These are phyloP conservation scores for Phialocephala sp. DNA, from an alignment of 2,329 filamentous ascomycete genomes.

Conservation along the genomic window DNA sequence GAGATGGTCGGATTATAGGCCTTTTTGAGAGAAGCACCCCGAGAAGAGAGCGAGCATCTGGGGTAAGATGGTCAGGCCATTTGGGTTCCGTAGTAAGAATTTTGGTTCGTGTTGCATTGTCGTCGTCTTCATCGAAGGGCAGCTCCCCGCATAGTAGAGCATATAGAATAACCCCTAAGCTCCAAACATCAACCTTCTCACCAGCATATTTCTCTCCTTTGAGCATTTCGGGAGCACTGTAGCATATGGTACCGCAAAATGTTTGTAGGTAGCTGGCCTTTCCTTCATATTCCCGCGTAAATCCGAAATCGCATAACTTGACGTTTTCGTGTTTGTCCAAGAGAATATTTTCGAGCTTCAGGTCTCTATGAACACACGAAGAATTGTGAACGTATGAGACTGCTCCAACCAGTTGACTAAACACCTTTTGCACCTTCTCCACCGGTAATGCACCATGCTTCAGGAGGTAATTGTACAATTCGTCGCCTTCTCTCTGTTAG, in stretches of 20 bases:
- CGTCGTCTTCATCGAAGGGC: constrained; percentile 96
- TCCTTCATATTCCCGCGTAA: constrained; percentile 96
- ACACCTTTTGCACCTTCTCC: constrained; percentile 91
- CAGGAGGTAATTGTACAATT: constrained; percentile 95
- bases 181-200: constrained; percentile 98
- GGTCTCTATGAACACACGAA: constrained; percentile 92
- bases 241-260: constrained; percentile 97
- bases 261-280: constrained; percentile 94
- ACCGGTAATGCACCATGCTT: constrained; percentile 83
- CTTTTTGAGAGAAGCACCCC: constrained; percentile 87
- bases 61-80: constrained; percentile 80
- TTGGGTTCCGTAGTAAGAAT: constrained; percentile 87
- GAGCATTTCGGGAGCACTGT: constrained; percentile 97
- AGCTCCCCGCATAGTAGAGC: constrained; percentile 83
- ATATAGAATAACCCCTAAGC: constrained; percentile 83
- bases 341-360: constrained; percentile 96
- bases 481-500: constrained; percentile 69
- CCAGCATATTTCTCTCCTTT: constrained; percentile 98
- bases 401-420: constrained; percentile 92
- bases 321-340: constrained; percentile 97
- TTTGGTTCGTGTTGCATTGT: constrained; percentile 80
- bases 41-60: constrained; percentile 78
- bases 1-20: constrained; percentile 78
- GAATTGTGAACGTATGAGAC: constrained; percentile 95
- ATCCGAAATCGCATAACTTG: constrained; percentile 97